Evolutionary conservation across 1,284 basidiomycete species (phyloP), one percentile per base, ranked within the genome.

Genomic region (Rhodotorula sp.): DNA sequence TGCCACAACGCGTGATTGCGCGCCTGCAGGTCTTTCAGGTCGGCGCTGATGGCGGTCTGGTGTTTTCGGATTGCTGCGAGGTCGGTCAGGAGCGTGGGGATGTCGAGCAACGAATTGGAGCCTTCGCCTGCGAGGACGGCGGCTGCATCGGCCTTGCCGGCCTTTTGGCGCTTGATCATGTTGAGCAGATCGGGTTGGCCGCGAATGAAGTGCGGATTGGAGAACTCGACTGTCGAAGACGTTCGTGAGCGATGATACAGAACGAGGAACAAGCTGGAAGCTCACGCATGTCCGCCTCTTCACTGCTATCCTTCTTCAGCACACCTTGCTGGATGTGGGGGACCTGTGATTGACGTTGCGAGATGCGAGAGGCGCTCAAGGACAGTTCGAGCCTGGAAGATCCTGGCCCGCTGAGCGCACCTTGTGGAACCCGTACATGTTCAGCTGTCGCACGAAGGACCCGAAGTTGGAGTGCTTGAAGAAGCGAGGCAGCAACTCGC

Each of bases 391-490:
- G 4, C n/a, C n/a, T n/a, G n/a, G n/a, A n/a, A 20, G 47, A 20
- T 48, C 5, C 18, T n/a, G 4, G 47, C 24, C 20, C 47, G 47
- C 24, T 22, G 15, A 10, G 40, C 71, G 26, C 34, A 71, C 74
- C 69, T 76, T 76, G 71, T 74, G 92, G 79, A 95, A 95, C 56
- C 92, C 92, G 80, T 95, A 94, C 92, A 96, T 96, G 84, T 98
- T 97, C 77, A 97, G 86, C 80, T 98, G 94, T 50, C 94, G 87
- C 48, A 97, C 94, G 79, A 98, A 97, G 54, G 90, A 92, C 58
- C 87, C 88, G 79, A 96, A 96, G 81, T 94, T 95, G 74, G 89
- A 87, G 82, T 97, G 94, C 80, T 97, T 97, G 87, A 97, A 98
- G 89, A 91, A 97, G 59, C 88, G 86, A 6, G 92, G 91, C 11